phyloP scores from a whole-genome alignment of 257 asterid species.

The Vinca minor region DNA sequence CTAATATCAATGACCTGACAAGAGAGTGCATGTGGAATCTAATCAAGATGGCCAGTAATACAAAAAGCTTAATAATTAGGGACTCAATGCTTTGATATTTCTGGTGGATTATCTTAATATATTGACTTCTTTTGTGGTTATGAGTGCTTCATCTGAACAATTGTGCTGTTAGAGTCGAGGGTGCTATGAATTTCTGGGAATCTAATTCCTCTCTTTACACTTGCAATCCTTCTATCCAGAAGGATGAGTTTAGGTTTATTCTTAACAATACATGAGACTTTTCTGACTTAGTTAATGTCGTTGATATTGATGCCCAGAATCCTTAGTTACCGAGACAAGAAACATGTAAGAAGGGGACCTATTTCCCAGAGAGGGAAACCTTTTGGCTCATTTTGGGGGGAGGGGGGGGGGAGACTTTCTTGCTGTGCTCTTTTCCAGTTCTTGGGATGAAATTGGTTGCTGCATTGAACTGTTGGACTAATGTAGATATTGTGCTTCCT shows the following conservation, averaged over 20 bases:
- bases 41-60: neutral
- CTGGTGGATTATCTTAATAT: too few species aligned
- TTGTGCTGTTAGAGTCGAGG: neutral
- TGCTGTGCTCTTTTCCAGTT: neutral
- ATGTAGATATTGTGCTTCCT: neutral
- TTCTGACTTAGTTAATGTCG: too few species aligned
- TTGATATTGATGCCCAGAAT: neutral
- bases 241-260: neutral
- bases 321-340: neutral
- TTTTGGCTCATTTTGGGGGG: neutral
- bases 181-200: neutral
- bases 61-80: neutral
- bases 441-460: neutral
- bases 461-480: neutral
- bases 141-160: neutral
- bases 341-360: neutral
- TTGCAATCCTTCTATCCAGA: neutral
- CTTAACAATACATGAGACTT: neutral
- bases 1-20: neutral
- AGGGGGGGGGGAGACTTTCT: neutral
- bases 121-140: too few species aligned
- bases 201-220: neutral
- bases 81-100: neutral
- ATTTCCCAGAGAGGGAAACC: neutral
- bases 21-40: neutral